A percentile compares a stretch with the other conserved stretches of the same genome.
These are phyloP conservation scores for Cryptococcus sp. DNA, from an alignment of 1,284 basidiomycete species.

Conservation along the genomic window DNA sequence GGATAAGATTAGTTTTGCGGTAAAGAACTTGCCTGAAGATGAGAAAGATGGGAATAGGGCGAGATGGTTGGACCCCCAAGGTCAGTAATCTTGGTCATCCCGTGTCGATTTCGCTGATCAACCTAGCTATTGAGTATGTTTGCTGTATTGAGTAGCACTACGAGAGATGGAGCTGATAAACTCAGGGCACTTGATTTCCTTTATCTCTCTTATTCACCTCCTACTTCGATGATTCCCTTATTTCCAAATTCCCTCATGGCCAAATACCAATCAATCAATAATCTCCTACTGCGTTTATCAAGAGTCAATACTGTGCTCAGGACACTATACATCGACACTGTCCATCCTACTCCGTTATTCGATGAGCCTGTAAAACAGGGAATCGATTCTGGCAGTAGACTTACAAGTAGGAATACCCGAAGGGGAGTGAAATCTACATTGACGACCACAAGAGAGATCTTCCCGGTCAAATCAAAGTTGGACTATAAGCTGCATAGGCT, in stretches of 20 bases:
- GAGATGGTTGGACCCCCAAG: slow-evolving; percentile 67
- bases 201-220: slow-evolving; percentile 78
- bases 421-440: slow-evolving; percentile 2
- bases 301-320: slow-evolving; percentile 69
- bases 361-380: slow-evolving; percentile 12
- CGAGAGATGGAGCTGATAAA: not conserved
- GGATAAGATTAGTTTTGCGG: slow-evolving; percentile 72
- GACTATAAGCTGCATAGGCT: slow-evolving; percentile 60
- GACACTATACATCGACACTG: slow-evolving; percentile 56
- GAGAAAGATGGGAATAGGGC: slow-evolving; percentile 54
- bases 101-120: slow-evolving; percentile 1
- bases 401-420: slow-evolving; percentile 1
- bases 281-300: slow-evolving; percentile 68
- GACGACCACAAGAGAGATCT: slow-evolving; percentile 51
- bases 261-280: slow-evolving; percentile 79
- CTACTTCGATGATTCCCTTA: slow-evolving; percentile 62
- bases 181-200: slow-evolving; percentile 77
- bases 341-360: slow-evolving; percentile 15
- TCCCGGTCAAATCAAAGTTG: slow-evolving; percentile 56
- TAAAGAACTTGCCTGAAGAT: slow-evolving; percentile 60
- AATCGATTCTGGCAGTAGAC: slow-evolving; percentile 16
- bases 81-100: slow-evolving; percentile 51
- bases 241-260: slow-evolving; percentile 64
- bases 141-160: not conserved
- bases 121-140: slow-evolving; percentile 3